A percentile compares a stretch with the other conserved stretches of the same genome.
These are phyloP conservation scores for Phytophthora constricta DNA, from an alignment of 352 stramenopile genomes.

Conservation along the genomic window DNA sequence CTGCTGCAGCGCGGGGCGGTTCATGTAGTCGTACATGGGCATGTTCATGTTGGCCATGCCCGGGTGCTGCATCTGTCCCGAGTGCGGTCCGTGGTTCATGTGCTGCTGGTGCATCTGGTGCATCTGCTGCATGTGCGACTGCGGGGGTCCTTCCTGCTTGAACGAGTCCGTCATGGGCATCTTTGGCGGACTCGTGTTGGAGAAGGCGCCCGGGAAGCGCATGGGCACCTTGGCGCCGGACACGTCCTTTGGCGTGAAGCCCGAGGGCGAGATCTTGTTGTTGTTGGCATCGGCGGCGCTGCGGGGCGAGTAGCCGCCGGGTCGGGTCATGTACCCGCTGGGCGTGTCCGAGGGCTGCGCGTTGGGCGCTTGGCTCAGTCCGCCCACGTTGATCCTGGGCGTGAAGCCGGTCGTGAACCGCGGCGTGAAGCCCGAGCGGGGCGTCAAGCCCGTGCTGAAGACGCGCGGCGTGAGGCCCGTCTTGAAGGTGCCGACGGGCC, in stretches of 20 bases:
- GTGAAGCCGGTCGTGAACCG: constrained; percentile 84
- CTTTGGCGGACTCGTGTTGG: constrained; percentile 62
- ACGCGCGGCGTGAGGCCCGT: constrained; percentile 81
- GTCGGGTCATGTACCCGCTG: constrained; percentile 43
- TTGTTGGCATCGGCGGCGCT: constrained; percentile 42
- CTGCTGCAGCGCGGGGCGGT: constrained; percentile 65
- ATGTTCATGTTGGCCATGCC: constrained; percentile 77
- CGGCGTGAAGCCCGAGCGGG: constrained; percentile 82
- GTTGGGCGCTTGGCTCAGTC: constrained; percentile 46
- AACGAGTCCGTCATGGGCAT: constrained; percentile 54
- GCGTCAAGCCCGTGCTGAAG: constrained; percentile 83
- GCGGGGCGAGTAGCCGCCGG: constrained; percentile 67
- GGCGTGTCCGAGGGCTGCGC: constrained; percentile 50
- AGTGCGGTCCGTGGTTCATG: constrained; percentile 50
- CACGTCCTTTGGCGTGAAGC: constrained; percentile 82
- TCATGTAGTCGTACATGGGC: constrained; percentile 89
- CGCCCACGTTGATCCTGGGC: constrained; percentile 67
- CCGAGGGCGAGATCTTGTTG: constrained; percentile 81
- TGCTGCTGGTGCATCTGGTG: constrained; percentile 61
- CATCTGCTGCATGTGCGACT: constrained; percentile 50
- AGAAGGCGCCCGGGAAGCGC: constrained; percentile 71
- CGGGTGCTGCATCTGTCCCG: constrained; percentile 48
- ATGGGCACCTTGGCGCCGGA: constrained; percentile 76
- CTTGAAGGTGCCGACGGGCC: constrained; percentile 82
- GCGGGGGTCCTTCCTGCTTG: constrained; percentile 44